Evolutionary conservation across 2,329 filamentous ascomycete species (phyloP).

Genomic region (Arthrobotrys pseudoclavata): DNA sequence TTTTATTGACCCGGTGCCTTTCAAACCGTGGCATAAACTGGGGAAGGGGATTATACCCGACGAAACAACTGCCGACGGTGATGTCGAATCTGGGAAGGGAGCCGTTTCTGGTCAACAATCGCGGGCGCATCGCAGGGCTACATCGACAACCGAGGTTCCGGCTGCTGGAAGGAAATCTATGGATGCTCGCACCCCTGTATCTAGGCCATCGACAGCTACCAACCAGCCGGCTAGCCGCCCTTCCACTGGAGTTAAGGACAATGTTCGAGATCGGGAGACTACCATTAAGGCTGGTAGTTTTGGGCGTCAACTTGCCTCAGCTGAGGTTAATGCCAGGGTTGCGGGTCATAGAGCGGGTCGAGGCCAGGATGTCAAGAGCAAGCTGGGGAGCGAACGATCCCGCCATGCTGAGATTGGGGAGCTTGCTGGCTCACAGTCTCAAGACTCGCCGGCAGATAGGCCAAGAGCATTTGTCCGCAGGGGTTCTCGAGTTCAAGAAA

Average conservation of each 20-base stretch:
- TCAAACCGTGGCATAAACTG: neutral
- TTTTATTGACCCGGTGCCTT: neutral
- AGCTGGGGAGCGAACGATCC: slow-evolving; percentile 4
- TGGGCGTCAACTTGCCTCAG: slow-evolving; percentile 46
- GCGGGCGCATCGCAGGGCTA: slow-evolving; percentile 33
- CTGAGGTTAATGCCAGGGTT: slow-evolving; percentile 54
- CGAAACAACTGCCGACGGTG: neutral
- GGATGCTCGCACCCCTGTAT: slow-evolving; percentile 22
- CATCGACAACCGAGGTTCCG: slow-evolving; percentile 19
- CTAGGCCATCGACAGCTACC: slow-evolving; percentile 33
- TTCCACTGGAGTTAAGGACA: slow-evolving; percentile 23
- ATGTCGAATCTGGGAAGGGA: neutral
- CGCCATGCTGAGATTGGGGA: neutral
- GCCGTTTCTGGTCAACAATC: neutral
- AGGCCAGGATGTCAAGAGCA: slow-evolving; percentile 1
- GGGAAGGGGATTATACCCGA: neutral
- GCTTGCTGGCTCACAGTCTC: neutral
- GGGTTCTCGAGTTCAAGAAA: neutral
- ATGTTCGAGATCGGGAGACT: slow-evolving; percentile 2
- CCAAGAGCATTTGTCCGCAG: neutral
- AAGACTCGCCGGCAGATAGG: neutral
- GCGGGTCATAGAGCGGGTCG: slow-evolving; percentile 39
- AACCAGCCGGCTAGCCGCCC: slow-evolving; percentile 28
- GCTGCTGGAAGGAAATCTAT: slow-evolving; percentile 28
- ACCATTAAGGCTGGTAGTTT: slow-evolving; percentile 39